Evolutionary conservation across 306 rosid species (phyloP).

Genomic region (Cucurbita argyrosperma): DNA sequence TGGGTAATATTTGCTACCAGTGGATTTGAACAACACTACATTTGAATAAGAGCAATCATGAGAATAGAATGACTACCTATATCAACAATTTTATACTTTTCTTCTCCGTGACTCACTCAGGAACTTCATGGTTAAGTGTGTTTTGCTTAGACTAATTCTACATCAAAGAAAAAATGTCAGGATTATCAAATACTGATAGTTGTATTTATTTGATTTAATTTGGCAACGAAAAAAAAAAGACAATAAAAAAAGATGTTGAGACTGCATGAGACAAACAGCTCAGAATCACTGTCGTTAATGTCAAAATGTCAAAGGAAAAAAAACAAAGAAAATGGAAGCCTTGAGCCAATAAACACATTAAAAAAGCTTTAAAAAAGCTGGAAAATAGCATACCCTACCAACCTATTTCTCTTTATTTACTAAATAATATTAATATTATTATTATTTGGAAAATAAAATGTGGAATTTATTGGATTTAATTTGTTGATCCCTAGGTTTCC

Average conservation of each 20-base stretch:
- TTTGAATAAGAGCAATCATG: too few relatives aligned
- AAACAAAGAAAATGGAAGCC: neutral
- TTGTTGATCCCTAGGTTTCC: slow-evolving; percentile 4
- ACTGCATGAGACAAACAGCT: neutral
- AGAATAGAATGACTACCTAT: too few relatives aligned
- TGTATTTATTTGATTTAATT: too few relatives aligned
- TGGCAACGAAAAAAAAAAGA: neutral
- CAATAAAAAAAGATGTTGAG: neutral
- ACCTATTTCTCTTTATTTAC: neutral
- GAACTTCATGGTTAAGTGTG: too few relatives aligned
- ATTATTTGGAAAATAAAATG: neutral
- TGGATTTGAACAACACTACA: too few relatives aligned
- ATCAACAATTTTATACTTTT: too few relatives aligned
- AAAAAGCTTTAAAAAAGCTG: neutral
- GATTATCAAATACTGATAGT: too few relatives aligned
- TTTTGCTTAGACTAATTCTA: too few relatives aligned
- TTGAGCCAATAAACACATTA: slow-evolving; percentile 1
- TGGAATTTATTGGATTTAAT: neutral
- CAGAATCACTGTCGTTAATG: neutral
- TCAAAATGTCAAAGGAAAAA: neutral
- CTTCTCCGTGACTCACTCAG: too few relatives aligned
- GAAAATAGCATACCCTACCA: neutral
- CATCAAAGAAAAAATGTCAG: too few relatives aligned
- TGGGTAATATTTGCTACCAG: too few relatives aligned
- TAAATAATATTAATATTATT: neutral